These are phyloP conservation scores for Diaporthe sp. DNA, from an alignment of 2,329 filamentous ascomycete genomes.

Conservation along the genomic window DNA sequence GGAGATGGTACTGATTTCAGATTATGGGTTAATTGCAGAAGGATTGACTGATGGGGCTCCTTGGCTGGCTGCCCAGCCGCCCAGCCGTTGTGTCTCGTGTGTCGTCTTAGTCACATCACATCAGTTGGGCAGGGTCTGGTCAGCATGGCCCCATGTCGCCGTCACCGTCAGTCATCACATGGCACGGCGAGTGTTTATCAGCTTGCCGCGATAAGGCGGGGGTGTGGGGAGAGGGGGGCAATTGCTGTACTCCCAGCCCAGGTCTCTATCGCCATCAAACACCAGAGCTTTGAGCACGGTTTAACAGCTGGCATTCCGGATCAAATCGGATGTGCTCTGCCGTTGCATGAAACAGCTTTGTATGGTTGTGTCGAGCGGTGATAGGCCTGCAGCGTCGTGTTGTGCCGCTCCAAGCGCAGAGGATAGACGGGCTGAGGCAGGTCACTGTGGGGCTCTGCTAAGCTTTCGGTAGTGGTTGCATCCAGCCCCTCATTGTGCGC, in stretches of 20 bases:
- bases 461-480: conserved; percentile 32
- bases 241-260: background rate
- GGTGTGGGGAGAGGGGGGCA: background rate
- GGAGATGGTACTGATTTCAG: no score
- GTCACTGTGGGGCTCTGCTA: conserved; percentile 22
- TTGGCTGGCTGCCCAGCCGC: conserved; percentile 6
- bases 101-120: background rate
- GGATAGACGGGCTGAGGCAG: background rate
- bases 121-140: background rate
- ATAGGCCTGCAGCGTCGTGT: background rate
- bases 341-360: background rate
- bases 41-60: background rate
- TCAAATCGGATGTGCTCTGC: background rate
- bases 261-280: background rate
- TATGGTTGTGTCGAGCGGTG: background rate
- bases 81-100: conserved; percentile 5
- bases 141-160: conserved; percentile 21
- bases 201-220: conserved; percentile 18
- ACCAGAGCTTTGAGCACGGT: no score
- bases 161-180: conserved; percentile 17
- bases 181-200: conserved; percentile 15
- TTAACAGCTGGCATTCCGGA: background rate
- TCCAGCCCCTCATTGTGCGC: conserved; percentile 26
- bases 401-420: background rate
- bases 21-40: no score